A percentile compares a stretch with the other conserved stretches of the same genome.
These are phyloP conservation scores for Candida palmyrensis DNA, from an alignment of 805 yeast species.

Conservation along the genomic window DNA sequence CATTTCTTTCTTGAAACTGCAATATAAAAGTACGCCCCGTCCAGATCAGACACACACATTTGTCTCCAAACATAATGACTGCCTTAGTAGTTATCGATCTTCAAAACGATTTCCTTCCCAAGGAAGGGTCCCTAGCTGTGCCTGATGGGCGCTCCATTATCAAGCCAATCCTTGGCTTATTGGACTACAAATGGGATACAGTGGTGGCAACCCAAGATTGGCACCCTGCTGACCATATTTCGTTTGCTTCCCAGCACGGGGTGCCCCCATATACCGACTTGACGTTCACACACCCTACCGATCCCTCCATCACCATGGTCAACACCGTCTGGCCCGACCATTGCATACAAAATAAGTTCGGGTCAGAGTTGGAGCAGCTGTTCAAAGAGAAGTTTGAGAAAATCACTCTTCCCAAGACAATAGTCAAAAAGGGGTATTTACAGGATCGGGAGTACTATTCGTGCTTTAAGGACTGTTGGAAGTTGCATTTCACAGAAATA, in stretches of 20 bases:
- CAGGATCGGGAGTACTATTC: constrained; percentile 81
- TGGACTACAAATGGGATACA: constrained; percentile 50
- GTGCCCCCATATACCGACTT: constrained; percentile 47
- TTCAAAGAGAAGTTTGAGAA: constrained; percentile 33
- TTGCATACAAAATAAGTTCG: constrained; percentile 69
- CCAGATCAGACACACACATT: neutral
- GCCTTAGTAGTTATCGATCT: constrained; percentile 77
- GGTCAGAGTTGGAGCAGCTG: constrained; percentile 56
- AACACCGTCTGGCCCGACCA: constrained; percentile 87
- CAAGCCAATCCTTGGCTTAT: constrained; percentile 43
- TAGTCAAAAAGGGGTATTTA: constrained; percentile 68
- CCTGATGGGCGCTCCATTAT: constrained; percentile 56
- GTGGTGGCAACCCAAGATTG: constrained; percentile 79
- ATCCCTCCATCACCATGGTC: constrained; percentile 19
- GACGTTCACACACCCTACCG: constrained; percentile 47
- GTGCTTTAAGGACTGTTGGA: constrained; percentile 80
- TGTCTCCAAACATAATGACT: constrained; percentile 1
- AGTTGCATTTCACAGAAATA: constrained; percentile 63
- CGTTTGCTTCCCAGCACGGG: constrained; percentile 72
- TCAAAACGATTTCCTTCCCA: constrained; percentile 83
- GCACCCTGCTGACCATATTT: constrained; percentile 77
- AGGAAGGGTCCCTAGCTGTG: constrained; percentile 74
- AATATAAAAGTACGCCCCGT: too few relatives aligned
- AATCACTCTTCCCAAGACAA: constrained; percentile 25
- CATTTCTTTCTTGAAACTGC: too few relatives aligned